A percentile compares a stretch with the other conserved stretches of the same genome.
Conservation (phyloP, 345 rosid species). For the Lumnitzera racemosa region DNA sequence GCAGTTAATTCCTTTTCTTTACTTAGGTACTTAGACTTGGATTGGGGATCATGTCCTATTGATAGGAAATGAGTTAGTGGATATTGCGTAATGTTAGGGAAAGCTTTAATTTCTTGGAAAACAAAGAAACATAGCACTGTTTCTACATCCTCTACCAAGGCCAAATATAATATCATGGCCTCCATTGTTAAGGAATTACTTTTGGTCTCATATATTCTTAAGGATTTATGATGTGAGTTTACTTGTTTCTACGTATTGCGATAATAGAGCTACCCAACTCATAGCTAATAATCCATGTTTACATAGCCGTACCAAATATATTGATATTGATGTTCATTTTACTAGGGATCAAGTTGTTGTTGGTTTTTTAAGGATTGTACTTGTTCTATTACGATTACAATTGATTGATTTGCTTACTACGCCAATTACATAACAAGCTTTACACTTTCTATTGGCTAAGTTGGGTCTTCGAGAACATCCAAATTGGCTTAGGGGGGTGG, state of each 20-base stretch:
- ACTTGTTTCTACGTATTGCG: not conserved
- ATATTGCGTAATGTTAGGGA: not conserved
- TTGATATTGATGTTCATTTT: not conserved
- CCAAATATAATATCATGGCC: not conserved
- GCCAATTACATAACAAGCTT: no score
- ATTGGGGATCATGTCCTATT: not conserved
- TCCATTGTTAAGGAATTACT: not conserved
- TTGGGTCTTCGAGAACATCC: no score
- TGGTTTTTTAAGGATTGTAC: no score
- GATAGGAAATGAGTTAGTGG: not conserved
- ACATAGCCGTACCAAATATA: not conserved
- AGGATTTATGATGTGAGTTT: not conserved
- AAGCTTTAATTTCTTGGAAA: not conserved
- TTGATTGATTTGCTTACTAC: no score
- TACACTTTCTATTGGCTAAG: no score
- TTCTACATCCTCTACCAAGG: not conserved
- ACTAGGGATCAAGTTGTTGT: no score
- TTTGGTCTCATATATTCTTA: not conserved
- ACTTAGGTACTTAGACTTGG: not conserved
- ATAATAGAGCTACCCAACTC: not conserved
- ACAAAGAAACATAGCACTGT: not conserved
- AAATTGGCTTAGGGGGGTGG: no score
- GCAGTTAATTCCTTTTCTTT: no score
- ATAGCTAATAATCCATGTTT: not conserved
- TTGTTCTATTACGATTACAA: no score